Percentiles rank a stretch among this genome's conserved stretches.
Evolutionary conservation across 2,329 filamentous ascomycete genomes (phyloP).

Genomic region (Salinomyces thailandicus): DNA sequence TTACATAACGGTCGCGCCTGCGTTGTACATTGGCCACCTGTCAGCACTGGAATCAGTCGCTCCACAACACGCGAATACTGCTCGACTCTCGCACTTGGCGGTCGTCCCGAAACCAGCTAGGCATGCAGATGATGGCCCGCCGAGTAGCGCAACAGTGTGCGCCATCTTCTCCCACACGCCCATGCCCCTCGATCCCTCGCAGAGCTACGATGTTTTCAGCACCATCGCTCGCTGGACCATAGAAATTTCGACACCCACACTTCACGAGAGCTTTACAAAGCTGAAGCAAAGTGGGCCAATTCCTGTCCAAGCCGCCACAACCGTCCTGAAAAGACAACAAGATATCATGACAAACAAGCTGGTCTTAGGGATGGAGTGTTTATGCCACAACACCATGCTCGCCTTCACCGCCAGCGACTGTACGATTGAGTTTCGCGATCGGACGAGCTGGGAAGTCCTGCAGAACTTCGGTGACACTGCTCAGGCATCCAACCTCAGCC

Average conservation of each 20-base stretch:
- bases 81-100: slow-evolving; percentile 17
- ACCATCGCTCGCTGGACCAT: slow-evolving; percentile 77
- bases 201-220: slow-evolving; percentile 56
- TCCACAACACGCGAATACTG: slow-evolving; percentile 18
- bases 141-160: slow-evolving; percentile 45
- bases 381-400: slow-evolving; percentile 61
- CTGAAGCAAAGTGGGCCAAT: slow-evolving; percentile 17
- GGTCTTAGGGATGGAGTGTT: slow-evolving; percentile 55
- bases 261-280: slow-evolving; percentile 29
- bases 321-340: slow-evolving; percentile 52
- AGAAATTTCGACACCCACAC: slow-evolving; percentile 34
- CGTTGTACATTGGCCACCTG: slow-evolving; percentile 20
- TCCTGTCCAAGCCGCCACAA: slow-evolving; percentile 17
- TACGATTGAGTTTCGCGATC: slow-evolving; percentile 67
- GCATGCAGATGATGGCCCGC: slow-evolving; percentile 44
- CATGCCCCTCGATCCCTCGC: slow-evolving; percentile 31
- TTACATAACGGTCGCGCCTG: slow-evolving; percentile 18
- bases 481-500: slow-evolving; percentile 53
- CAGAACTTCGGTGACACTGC: slow-evolving; percentile 54
- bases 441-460: slow-evolving; percentile 56
- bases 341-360: slow-evolving; percentile 61
- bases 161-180: slow-evolving; percentile 56
- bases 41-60: slow-evolving; percentile 16
- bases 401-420: slow-evolving; percentile 71
- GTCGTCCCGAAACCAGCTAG: slow-evolving; percentile 40